Base-by-base conservation (phyloP, 208 protist species). In the Kentomonas sorsogonicus region DNA sequence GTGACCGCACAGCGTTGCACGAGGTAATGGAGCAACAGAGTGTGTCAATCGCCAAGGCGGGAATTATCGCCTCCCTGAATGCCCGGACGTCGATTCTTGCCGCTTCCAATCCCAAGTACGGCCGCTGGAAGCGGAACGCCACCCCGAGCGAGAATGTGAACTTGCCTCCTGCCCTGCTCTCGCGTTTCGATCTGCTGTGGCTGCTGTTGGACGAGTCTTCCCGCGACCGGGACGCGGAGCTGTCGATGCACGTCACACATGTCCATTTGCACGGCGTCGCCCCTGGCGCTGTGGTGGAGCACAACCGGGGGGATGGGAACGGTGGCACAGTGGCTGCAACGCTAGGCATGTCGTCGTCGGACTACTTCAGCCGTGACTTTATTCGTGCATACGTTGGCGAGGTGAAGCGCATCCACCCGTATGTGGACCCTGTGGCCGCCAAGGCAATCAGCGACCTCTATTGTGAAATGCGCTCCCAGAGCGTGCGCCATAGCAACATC, bases 21-120 rank as follows among this genome's bases (percentile, higher is more conserved):
- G 97, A 98, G 69, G 98, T 98, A 10, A 99, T 99, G 97, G 97
- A 99, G 71, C 97, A 99, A 74, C 98, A 99, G 75, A 97, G 98
- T 25, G 94, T 99, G n/a, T 99, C 97, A 7, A 98, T 99, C 67
- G 98, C 98, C 13, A 99, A 99, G 83, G 98, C 97, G 3, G 98
- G 98, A 46, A 99, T 99, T 60, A 99, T 98, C 46, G 99, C 98
- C 0, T 98, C 98, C 7, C 70, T 99, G 29, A 99, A 99, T 70
- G 98, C 98, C 1, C 84, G 98, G 31, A 98, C 97, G 1, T 92
- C 97, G 0, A 97, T 99, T 60, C 78, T 99, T 13, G 98, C 98
- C 0, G 98, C 98, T 0, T 98, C 98, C 9, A 99, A 99, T 75
- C 98, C 98, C 0, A 91, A 93, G 20, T 98, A 86, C 63, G 97